Base-by-base conservation (phyloP, 2,329 filamentous ascomycete genomes). In the Nothophoma quercina region DNA sequence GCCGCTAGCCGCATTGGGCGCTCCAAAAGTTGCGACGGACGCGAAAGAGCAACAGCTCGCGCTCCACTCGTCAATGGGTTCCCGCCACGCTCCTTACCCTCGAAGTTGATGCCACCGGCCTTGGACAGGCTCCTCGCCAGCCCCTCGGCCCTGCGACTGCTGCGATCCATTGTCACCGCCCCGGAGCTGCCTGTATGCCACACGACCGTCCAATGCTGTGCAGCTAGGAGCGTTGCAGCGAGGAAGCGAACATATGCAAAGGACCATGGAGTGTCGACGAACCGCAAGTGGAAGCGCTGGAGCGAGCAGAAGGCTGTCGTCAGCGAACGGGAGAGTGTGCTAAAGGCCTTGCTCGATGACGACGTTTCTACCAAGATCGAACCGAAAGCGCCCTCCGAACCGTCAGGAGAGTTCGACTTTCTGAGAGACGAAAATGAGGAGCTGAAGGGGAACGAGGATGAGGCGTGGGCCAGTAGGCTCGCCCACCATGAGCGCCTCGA, bases 121-220 rank as follows among this genome's bases (percentile, higher is more conserved):
- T 67, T 79, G 67, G 69, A 77, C 60, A 71, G 72, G 70, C 77
- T 78, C 68, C 74, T 79, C 69, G 76, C 71, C 63, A 73, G 73
- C 70, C 75, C 76, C 59, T 73, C 75, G 62, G 74, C 75, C 55
- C 64, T 77, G 58, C 65, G 69, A 70, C 64, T 74, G 35, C 67
- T 77, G 21, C 72, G 74, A 47, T 58, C 60, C 42, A 57, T 76
- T 55, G 62, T 70, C 62, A 58, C 60, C 55, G 55, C 56, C 38
- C 49, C 63, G 22, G 63, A 65, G 26, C 56, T 65, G 9, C 62
- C 65, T 33, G 41, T 53, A 51, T 67, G 43, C 42, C 55, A 60
- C 30, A 38, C 56, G 38, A 39, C 58, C 7, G 23, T 46, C 32
- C 55, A 44, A 49, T 63, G 63, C 61, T 62, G 56, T 54, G 44